Conservation (phyloP, 352 stramenopile genomes). For the Globisporangium ultimum region DNA sequence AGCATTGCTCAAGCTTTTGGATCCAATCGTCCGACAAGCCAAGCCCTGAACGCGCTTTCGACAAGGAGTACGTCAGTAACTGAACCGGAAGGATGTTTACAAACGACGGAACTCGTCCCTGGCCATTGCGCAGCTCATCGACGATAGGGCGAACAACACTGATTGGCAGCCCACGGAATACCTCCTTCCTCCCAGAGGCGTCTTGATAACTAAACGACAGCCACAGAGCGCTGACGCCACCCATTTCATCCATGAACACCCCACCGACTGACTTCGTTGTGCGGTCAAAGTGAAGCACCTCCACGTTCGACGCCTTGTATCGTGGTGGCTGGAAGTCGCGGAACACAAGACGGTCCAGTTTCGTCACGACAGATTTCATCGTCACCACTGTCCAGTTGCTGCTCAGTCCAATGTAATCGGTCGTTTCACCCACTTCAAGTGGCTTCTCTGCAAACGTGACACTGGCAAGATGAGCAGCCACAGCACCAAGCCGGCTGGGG, state of each 20-base stretch:
- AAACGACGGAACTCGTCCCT: conserved; percentile 33
- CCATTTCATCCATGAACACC: conserved; percentile 77
- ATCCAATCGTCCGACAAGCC: conserved; percentile 85
- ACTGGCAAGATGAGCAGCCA: conserved; percentile 58
- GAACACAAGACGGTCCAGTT: conserved; percentile 77
- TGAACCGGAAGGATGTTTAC: conserved; percentile 73
- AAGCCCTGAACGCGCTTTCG: conserved; percentile 82
- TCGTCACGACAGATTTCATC: conserved; percentile 84
- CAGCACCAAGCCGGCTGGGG: conserved; percentile 55
- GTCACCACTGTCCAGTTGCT: conserved; percentile 87
- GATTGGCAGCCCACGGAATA: conserved; percentile 75
- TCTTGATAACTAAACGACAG: conserved; percentile 88
- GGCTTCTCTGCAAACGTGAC: conserved; percentile 56
- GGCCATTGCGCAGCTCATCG: conserved; percentile 33
- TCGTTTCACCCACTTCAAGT: conserved; percentile 69
- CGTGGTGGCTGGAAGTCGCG: conserved; percentile 82
- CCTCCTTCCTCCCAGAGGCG: conserved; percentile 68
- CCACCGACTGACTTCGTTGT: conserved; percentile 86
- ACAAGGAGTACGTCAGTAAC: conserved; percentile 82
- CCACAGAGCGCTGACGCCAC: conserved; percentile 76
- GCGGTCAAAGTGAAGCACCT: conserved; percentile 86
- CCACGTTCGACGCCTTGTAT: conserved; percentile 83
- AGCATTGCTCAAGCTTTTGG: conserved; percentile 68
- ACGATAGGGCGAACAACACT: conserved; percentile 71
- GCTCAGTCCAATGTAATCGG: conserved; percentile 82